A percentile compares a stretch with the other conserved stretches of the same genome.
Evolutionary conservation across 495 filamentous ascomycete genomes (phyloP).

Genomic region (Penicillium waksmanii): DNA sequence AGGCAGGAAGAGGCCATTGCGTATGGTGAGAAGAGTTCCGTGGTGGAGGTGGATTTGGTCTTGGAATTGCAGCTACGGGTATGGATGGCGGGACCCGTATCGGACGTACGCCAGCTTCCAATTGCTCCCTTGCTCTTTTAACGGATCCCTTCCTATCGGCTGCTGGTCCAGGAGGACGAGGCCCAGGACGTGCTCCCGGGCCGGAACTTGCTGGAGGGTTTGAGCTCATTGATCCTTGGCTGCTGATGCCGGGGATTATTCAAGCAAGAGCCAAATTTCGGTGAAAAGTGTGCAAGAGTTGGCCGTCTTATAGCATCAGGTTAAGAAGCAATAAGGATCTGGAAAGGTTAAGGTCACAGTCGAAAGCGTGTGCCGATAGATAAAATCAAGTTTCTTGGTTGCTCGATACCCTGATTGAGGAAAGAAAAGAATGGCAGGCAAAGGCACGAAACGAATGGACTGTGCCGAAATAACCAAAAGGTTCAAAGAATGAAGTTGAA

Average conservation of each 20-base stretch:
- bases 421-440: constrained; percentile 16
- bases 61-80: constrained; percentile 16
- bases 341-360: background rate
- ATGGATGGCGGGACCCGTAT: constrained; percentile 33
- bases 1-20: constrained; percentile 49
- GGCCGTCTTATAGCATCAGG: constrained; percentile 6
- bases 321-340: background rate
- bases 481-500: constrained; percentile 13
- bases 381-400: constrained; percentile 3
- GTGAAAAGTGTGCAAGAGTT: background rate
- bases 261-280: constrained; percentile 1
- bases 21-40: constrained; percentile 31
- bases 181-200: constrained; percentile 9
- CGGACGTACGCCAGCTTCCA: constrained; percentile 53
- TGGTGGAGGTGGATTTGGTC: constrained; percentile 26
- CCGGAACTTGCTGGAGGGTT: constrained; percentile 1
- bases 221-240: constrained; percentile 23
- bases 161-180: constrained; percentile 14
- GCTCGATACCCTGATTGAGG: constrained; percentile 26
- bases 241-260: background rate
- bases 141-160: constrained; percentile 46
- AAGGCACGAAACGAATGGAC: constrained; percentile 13
- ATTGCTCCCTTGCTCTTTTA: constrained; percentile 54
- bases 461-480: constrained; percentile 14
- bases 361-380: background rate